Base-by-base conservation (phyloP, 257 asterid genomes). In the Henckelia pumila region DNA sequence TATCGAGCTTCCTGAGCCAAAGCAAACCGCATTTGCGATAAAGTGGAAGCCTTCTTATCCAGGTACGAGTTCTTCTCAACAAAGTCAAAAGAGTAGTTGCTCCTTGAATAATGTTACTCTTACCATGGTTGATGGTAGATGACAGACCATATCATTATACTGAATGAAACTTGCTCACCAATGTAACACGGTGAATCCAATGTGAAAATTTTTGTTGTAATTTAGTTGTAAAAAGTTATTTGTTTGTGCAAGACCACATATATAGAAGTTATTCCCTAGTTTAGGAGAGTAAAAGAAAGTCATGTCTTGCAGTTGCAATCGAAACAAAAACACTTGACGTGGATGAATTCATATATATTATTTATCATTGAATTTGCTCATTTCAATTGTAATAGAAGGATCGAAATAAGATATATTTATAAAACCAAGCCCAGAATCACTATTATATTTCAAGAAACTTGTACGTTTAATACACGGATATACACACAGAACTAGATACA, bases 1-100 rank as follows among this genome's bases (percentile, higher is more conserved):
- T 9, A 24, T 75, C 3, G 77, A 82, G 71, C 87, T 89, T 16
- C 86, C 88, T 0, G 37, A 9, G 44, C 95, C 91, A 8, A 79
- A 81, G 61, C 67, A 64, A 40, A 74, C 79, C 0, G 86, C 83
- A 16, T 87, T 77, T 65, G 37, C 72, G 0, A 57, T 66, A 17
- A 76, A 40, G 58, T 16, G 71, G 24, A 58, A 59, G 37, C 76
- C 17, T n/a, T 17, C 64, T 2, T 70, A 56, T 28, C 33, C 77
- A 19, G 79, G 81, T 3, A 66, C 72, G 3, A 73, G 75, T 49
- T 71, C 70, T 57, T 71, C 81, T 20, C 77, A 66, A 35, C 85
- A 61, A 70, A 75, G 75, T n/a, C 64, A 63, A 37, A 33, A 5
- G 64, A 76, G 78, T 63, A 71, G 66, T 47, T 22, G 59, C 55